These are phyloP conservation scores for Acephala macrosclerotiorum DNA, from an alignment of 2,329 filamentous ascomycete species.

Conservation along the genomic window DNA sequence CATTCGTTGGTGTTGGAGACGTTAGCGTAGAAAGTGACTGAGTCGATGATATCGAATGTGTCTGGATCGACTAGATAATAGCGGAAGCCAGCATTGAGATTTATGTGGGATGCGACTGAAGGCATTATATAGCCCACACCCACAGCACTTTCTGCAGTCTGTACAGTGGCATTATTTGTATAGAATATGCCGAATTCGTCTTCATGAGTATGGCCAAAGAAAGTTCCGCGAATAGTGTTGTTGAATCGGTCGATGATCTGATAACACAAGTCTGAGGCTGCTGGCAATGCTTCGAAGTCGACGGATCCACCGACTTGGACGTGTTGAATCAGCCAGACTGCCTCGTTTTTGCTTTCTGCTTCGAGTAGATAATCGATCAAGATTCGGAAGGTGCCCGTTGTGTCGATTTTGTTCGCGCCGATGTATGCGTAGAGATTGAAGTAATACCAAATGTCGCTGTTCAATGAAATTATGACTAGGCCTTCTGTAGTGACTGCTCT, in stretches of 20 bases:
- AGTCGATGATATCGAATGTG: conserved; percentile 15
- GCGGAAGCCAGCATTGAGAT: conserved; percentile 16
- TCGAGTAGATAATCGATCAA: conserved; percentile 14
- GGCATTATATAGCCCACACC: conserved; percentile 14
- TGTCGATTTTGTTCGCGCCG: conserved; percentile 10
- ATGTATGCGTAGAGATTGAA: conserved; percentile 19
- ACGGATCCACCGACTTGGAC: conserved; percentile 3
- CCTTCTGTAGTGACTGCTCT: conserved; percentile 8
- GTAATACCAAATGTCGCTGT: conserved; percentile 18
- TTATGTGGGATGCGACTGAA: conserved; percentile 7
- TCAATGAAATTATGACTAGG: conserved; percentile 14
- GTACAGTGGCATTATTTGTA: conserved; percentile 8
- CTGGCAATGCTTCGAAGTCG: conserved; percentile 15
- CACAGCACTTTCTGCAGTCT: conserved; percentile 2
- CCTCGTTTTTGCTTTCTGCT: conserved; percentile 11
- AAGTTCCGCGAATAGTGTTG: conserved; percentile 13
- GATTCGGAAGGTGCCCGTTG: conserved; percentile 11
- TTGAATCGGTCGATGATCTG: conserved; percentile 16
- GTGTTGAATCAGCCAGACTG: conserved; percentile 16
- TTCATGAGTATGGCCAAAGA: conserved; percentile 16
- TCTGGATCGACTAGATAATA: conserved; percentile 17
- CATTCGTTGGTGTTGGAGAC: conserved; percentile 15
- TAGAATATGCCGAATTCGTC: conserved; percentile 14
- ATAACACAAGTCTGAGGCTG: conserved; percentile 12
- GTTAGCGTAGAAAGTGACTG: conserved; percentile 16